Evolutionary conservation across 1,139 yeast genomes (phyloP).

Genomic region (Scheffersomyces stambukii): DNA sequence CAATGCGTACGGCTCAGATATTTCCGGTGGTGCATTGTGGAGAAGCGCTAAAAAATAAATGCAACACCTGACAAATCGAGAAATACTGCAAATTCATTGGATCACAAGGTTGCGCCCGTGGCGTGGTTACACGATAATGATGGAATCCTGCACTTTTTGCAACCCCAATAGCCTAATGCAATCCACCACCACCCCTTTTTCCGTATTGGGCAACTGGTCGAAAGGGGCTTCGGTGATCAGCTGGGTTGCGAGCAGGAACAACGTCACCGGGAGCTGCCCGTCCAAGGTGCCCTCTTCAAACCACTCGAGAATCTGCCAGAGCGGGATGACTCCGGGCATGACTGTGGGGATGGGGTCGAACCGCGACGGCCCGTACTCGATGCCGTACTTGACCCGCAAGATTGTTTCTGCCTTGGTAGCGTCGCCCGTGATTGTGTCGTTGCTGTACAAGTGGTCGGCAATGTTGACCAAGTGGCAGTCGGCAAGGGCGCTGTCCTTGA

Average conservation of each 20-base stretch:
- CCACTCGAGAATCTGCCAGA: conserved; percentile 37
- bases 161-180: conserved; percentile 39
- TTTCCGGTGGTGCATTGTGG: too few relatives aligned
- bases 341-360: conserved; percentile 39
- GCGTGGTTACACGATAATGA: conserved; percentile 10
- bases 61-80: too few relatives aligned
- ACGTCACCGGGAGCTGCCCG: conserved; percentile 14
- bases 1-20: too few relatives aligned
- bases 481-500: conserved; percentile 10
- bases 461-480: conserved; percentile 18
- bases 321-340: conserved; percentile 50
- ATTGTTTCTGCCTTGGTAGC: conserved; percentile 21
- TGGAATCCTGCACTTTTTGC: conserved; percentile 20
- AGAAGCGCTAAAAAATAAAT: too few relatives aligned
- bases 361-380: conserved; percentile 3
- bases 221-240: conserved; percentile 16
- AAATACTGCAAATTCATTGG: too few relatives aligned
- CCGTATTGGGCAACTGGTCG: conserved; percentile 15
- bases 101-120: too few relatives aligned
- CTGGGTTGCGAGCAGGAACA: conserved; percentile 12
- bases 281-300: conserved; percentile 17
- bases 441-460: conserved; percentile 35
- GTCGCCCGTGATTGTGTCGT: conserved; percentile 3
- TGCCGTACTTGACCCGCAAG: conserved; percentile 12
- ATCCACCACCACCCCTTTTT: conserved; percentile 30